These are phyloP conservation scores for Trichodelitschia bisporula DNA, from an alignment of 495 filamentous ascomycete species.

Conservation along the genomic window DNA sequence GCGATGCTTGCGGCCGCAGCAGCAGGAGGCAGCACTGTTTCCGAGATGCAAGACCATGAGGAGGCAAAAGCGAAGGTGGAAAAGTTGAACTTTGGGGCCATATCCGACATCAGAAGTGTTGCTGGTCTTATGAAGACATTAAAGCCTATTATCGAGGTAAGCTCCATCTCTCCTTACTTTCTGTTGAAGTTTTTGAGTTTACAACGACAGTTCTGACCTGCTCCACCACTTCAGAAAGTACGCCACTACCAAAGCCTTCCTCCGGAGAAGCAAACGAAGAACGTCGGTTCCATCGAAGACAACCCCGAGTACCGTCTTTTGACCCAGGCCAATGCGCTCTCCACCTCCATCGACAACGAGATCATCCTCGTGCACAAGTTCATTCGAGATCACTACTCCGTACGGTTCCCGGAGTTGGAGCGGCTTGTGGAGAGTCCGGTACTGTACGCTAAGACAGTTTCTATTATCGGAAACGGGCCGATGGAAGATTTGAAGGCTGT, in stretches of 20 bases:
- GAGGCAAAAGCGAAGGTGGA: conserved; percentile 49
- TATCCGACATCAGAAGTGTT: conserved; percentile 52
- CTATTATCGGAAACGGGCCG: conserved; percentile 79
- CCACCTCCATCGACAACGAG: conserved; percentile 75
- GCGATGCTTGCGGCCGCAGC: conserved; percentile 20
- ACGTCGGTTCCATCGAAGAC: conserved; percentile 54
- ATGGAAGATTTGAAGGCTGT: conserved; percentile 59
- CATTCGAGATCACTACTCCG: conserved; percentile 83
- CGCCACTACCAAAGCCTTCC: conserved; percentile 44
- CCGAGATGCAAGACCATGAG: conserved; percentile 30
- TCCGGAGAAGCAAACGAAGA: conserved; percentile 31
- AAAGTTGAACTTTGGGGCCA: conserved; percentile 47
- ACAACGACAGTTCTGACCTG: conserved; percentile 26
- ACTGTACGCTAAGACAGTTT: conserved; percentile 88
- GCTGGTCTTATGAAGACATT: conserved; percentile 53
- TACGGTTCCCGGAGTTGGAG: conserved; percentile 88
- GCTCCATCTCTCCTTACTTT: conserved; percentile 12
- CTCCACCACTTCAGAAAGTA: conserved; percentile 39
- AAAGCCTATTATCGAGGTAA: conserved; percentile 54
- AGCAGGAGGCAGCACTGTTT: conserved; percentile 12
- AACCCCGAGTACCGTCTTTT: conserved; percentile 69
- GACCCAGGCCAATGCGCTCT: conserved; percentile 60
- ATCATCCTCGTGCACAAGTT: conserved; percentile 87
- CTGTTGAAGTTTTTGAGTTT: conserved; percentile 15
- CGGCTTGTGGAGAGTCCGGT: conserved; percentile 75